Evolutionary conservation across 345 rosid genomes (phyloP), one percentile per base, ranked within the genome.

Genomic region (Lepidium aucheri): DNA sequence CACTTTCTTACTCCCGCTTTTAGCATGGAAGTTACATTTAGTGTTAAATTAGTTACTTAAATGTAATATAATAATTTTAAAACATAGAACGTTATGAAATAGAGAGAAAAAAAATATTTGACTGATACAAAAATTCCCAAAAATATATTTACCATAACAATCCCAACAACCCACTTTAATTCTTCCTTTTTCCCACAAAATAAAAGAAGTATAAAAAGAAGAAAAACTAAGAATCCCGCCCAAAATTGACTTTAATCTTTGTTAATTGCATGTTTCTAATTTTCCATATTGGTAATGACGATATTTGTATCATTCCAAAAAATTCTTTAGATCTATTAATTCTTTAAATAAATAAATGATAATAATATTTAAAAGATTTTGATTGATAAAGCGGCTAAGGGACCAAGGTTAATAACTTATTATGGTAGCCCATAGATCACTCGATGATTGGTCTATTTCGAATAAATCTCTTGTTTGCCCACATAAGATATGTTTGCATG

Each of bases 91-190:
- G n/a, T n/a, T n/a, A n/a, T n/a, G n/a, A n/a, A n/a, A n/a, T n/a
- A n/a, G n/a, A 20, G 22, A 20, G 2, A 20, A 20, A 20, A 20
- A 20, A 20, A 20, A 20, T 20, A 6, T 35, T 18, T 28, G 44
- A 57, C 52, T 28, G 40, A 42, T 43, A 52, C 7, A 16, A 43
- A 49, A 57, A n/a, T 18, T 32, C 17, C 56, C 55, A 61, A 24
- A 20, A 62, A 35, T 17, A 18, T 39, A 14, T 26, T 56, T 40
- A 72, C 54, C 54, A 50, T 33, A 65, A 72, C 65, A 65, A 41
- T 60, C 68, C 64, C 68, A 74, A 67, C 68, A 53, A 67, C 59
- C 77, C 73, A 67, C 77, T 74, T 74, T 73, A 73, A 13, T 53
- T n/a, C 15, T 34, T 45, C 38, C 67, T 72, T 72, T 68, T 70